These are phyloP conservation scores for Trametes sanguinea DNA, from an alignment of 768 basidiomycete genomes.

Conservation along the genomic window DNA sequence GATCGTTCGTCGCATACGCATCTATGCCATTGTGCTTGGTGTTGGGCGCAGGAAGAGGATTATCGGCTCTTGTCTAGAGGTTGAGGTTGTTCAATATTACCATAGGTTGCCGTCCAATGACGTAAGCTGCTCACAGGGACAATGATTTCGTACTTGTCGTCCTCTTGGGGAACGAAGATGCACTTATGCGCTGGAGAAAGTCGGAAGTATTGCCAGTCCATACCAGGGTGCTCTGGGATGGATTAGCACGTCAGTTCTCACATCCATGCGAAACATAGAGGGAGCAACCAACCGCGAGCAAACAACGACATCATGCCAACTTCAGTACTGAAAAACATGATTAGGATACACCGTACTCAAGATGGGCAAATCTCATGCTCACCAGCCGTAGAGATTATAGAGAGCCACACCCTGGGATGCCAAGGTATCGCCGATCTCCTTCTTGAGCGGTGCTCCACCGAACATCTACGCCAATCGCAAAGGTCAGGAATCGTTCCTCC, in stretches of 20 bases:
- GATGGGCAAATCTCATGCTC: neutral
- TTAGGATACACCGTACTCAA: neutral
- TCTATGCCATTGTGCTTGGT: conserved; percentile 25
- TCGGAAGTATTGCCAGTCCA: conserved; percentile 10
- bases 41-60: conserved; percentile 1
- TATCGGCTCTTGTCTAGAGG: neutral
- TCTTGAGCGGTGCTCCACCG: conserved; percentile 6
- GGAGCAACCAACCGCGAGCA: neutral
- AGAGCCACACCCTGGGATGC: conserved; percentile 12
- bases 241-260: neutral
- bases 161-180: neutral
- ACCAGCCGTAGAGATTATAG: conserved; percentile 7
- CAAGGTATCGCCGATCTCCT: conserved; percentile 9
- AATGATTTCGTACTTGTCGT: conserved; percentile 3
- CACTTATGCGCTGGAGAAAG: neutral
- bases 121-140: neutral
- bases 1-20: conserved; percentile 44
- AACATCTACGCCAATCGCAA: neutral
- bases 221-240: conserved; percentile 6
- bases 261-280: neutral
- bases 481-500: neutral
- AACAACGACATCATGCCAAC: neutral
- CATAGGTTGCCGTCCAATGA: no score
- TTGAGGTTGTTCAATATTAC: neutral
- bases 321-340: neutral